Base-by-base conservation (phyloP, 768 basidiomycete genomes). In the Lentinula sp. region DNA sequence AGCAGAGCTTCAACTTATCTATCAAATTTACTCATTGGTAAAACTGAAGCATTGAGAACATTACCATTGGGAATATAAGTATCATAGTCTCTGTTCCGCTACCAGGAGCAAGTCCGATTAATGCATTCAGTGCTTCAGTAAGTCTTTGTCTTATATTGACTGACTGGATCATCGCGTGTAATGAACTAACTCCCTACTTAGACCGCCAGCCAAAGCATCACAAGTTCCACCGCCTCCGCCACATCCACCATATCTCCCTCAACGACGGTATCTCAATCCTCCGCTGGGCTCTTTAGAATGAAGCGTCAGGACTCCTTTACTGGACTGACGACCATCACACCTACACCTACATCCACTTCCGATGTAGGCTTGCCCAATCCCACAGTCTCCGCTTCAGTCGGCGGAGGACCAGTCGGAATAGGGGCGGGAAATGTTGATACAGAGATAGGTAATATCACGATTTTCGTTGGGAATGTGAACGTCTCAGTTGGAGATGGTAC, bases 41-140 rank as follows among this genome's bases (percentile, higher is more conserved):
- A 15, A 18, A 18, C 18, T 56, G 42, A 37, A 65, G 65, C n/a
- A 63, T 65, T 31, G 65, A 65, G 49, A 62, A 65, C 9, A 65
- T 65, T 21, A 16, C n/a, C 1, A 63, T 65, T 11, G 65, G 65
- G 35, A 65, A 65, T 23, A 65, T 65, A 13, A 59, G 62, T 3
- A n/a, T 65, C 35, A 65, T 65, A 58, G 60, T 65, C 43, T 63
- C 65, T n/a, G 65, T 65, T 15, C 65, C 65, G 34, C 60, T 65
- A 34, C 65, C 65, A 5, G 65, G 65, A 31, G 65, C 65, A 0
- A 65, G 65, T 55, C 65, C 65, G 11, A 53, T 65, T 3, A 65
- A 63, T 45, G 62, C 65, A n/a, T 65, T 65, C 60, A 65, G 65
- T 50, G 62, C 62, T 32, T 63, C 57, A 3, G 65, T 65, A 43